A percentile compares a stretch with the other conserved stretches of the same genome.
Evolutionary conservation across 2,329 filamentous ascomycete species (phyloP).

Genomic region (Pseudogymnoascus sp.): DNA sequence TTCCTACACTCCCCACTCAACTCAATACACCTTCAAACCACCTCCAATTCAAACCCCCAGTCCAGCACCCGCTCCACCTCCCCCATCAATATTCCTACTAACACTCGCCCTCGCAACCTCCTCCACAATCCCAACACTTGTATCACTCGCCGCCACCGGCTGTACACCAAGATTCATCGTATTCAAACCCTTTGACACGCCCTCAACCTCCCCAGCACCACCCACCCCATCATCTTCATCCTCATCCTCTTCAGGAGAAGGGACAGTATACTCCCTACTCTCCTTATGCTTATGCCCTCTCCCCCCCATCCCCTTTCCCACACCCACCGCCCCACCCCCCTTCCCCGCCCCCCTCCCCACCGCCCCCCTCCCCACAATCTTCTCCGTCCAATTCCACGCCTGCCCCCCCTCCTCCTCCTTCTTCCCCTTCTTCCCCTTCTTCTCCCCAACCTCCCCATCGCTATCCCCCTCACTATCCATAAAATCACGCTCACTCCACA

Average conservation of each 20-base stretch:
- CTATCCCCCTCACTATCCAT: constrained; percentile 43
- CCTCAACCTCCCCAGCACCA: neutral
- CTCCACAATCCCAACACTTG: neutral
- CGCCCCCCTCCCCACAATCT: constrained; percentile 39
- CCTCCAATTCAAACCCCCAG: neutral
- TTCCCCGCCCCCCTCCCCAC: neutral
- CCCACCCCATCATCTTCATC: neutral
- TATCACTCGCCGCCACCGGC: neutral
- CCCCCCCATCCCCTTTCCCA: neutral
- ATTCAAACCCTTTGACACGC: neutral
- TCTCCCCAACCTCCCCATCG: constrained; percentile 29
- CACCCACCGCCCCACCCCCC: neutral
- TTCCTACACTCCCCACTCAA: neutral
- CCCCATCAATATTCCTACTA: neutral
- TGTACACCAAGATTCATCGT: neutral
- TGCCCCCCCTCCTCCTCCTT: constrained; percentile 18
- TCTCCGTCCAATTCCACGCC: constrained; percentile 46
- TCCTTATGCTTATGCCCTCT: neutral
- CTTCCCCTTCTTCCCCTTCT: constrained; percentile 16
- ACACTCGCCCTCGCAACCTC: neutral
- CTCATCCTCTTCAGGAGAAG: neutral
- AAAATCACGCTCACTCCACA: constrained; percentile 61
- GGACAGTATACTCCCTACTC: neutral
- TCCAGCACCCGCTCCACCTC: neutral
- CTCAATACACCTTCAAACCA: neutral